Conservation (phyloP, 1,284 basidiomycete genomes). For the Cystobasidiaceae sp. region DNA sequence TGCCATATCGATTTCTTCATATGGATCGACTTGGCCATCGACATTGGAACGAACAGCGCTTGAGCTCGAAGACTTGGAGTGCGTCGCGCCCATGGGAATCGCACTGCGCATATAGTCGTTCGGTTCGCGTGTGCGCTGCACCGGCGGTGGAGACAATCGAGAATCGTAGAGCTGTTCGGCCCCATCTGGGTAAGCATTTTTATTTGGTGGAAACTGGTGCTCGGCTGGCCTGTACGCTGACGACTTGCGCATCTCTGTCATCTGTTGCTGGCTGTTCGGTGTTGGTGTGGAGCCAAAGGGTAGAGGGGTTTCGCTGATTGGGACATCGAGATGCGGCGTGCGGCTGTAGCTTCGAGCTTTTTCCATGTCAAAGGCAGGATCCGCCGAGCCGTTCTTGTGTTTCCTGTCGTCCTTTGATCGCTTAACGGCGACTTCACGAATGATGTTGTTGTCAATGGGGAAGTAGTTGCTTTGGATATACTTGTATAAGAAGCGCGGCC, state of each 20-base stretch:
- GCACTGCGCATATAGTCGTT: background rate
- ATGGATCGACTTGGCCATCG: background rate
- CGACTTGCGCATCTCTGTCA: background rate
- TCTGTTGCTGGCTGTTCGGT: background rate
- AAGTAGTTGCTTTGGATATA: slow-evolving; percentile 61
- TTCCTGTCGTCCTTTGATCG: background rate
- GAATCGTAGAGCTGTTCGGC: slow-evolving; percentile 7
- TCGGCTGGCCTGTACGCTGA: too few relatives aligned
- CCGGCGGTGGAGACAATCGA: background rate
- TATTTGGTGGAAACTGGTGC: too few relatives aligned
- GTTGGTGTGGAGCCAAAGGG: background rate
- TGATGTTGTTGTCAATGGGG: slow-evolving; percentile 74
- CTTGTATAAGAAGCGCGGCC: slow-evolving; percentile 57
- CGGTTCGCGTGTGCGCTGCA: background rate
- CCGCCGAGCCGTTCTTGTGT: background rate
- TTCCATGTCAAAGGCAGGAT: background rate
- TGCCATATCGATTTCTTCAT: background rate
- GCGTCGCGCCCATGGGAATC: background rate
- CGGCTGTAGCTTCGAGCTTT: background rate
- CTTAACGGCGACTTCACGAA: slow-evolving; percentile 57
- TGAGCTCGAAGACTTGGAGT: background rate
- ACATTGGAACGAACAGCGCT: background rate
- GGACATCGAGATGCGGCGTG: slow-evolving; percentile 13
- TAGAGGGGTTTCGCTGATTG: background rate
- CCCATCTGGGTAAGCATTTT: too few relatives aligned